Evolutionary conservation across 1,139 yeast genomes (phyloP), one percentile per base, ranked within the genome.

Genomic region (Martiniozyma asiatica): DNA sequence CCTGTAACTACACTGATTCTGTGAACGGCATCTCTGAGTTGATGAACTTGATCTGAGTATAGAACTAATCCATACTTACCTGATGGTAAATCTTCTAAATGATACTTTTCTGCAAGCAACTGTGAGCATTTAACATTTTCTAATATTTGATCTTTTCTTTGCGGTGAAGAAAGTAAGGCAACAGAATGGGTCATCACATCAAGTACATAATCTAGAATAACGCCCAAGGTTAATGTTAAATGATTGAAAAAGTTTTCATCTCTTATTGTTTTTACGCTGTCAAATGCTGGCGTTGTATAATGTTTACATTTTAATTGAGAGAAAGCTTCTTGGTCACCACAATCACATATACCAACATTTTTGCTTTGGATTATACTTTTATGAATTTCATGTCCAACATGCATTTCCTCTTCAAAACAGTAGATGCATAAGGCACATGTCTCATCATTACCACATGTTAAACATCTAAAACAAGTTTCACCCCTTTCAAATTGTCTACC

Each of bases 381-480:
- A 32, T 77, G 73, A 10, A 81, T 78, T 26, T 74, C 71, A 51
- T 89, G 98, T 30, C 74, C 93, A 20, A 53, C 50, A 53, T 89
- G 98, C 35, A 66, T 64, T 5, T 70, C 73, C 3, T 74, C 73
- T 34, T 73, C 71, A 54, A 63, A 89, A 50, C 98, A 89, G 40
- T 67, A 61, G 7, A 76, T 67, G 49, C 98, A 89, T 16, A 89
- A 56, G 0, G 89, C 94, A 55, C 94, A 80, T 0, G 93, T 76
- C 31, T 81, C 94, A 48, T 82, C 94, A 32, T 68, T 65, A 0
- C 85, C 89, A 54, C 95, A 84, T 0, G 94, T 81, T 27, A 69
- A 48, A 44, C 95, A 84, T 26, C 92, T 61, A 48, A 79, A 80
- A 4, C 85, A 78, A 0, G 94, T 89, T 45, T 84, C 94, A n/a